A percentile compares a stretch with the other conserved stretches of the same genome.
Evolutionary conservation across 257 asterid genomes (phyloP).

Genomic region (Ocimum tenuiflorum): DNA sequence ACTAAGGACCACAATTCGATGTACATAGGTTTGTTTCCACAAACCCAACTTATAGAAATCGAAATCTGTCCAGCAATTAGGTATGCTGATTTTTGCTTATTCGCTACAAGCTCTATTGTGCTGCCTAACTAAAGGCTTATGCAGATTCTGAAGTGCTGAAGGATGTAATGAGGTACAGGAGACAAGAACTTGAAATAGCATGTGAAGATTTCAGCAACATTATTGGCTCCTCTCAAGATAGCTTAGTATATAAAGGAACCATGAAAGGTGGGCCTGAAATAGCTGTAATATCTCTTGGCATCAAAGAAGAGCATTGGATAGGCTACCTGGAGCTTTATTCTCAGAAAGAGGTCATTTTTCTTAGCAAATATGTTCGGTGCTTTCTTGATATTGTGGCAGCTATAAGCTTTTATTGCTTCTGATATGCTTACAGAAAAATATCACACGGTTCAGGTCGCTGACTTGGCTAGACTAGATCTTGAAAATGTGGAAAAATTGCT

Average conservation of each 20-base stretch:
- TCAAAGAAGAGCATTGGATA: conserved; percentile 69
- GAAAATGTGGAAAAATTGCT: conserved; percentile 71
- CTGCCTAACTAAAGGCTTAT: conserved; percentile 12
- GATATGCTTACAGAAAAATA: conserved; percentile 1
- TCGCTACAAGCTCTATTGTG: not conserved
- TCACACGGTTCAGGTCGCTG: conserved; percentile 53
- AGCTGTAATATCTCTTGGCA: conserved; percentile 65
- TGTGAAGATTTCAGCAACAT: conserved; percentile 97
- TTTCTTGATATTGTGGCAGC: not conserved
- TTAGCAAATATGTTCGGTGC: not conserved
- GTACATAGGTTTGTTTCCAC: conserved; percentile 47
- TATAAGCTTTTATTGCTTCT: not conserved
- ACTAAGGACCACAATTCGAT: conserved; percentile 43
- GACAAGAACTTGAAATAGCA: conserved; percentile 78
- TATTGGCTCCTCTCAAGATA: conserved; percentile 52
- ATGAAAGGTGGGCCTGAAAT: conserved; percentile 76
- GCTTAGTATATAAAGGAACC: conserved; percentile 79
- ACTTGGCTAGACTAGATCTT: conserved; percentile 68
- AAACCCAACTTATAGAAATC: not conserved
- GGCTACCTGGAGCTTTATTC: conserved; percentile 76
- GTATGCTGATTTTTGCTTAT: no score
- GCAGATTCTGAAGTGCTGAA: conserved; percentile 72
- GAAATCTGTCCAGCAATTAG: not conserved
- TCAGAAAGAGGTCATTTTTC: conserved; percentile 58
- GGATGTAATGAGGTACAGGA: conserved; percentile 54